Evolutionary conservation across 169 alveolate genomes (phyloP), one percentile per base, ranked within the genome.

Genomic region (Cryptosporidium meleagridis): DNA sequence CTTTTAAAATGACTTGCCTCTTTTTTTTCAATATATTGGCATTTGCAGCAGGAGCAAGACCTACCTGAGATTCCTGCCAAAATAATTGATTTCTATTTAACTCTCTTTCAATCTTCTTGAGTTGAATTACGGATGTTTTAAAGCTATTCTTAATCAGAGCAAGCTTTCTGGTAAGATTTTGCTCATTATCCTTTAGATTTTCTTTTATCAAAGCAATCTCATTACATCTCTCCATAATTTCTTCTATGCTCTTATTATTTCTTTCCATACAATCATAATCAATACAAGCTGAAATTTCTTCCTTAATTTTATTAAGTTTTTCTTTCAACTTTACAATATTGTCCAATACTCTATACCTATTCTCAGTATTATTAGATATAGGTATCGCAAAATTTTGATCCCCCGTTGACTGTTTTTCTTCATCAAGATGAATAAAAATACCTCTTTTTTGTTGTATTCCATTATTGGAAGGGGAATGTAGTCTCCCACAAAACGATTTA

Each of bases 21-120:
- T 65, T 59, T 29, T 80, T 80, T 44, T 29, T 80, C 18, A 41
- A 37, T 16, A 73, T 61, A 9, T 31, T 80, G 48, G 12, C 44
- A 65, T 80, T 80, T 65, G 39, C 44, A 39, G 69, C 89, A 12
- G 89, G 89, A n/a, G 89, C 89, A n/a, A 80, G 69, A 2, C 89
- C 89, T 26, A 80, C 51, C 23, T 80, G 89, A 18, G 59, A 39
- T 37, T 80, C 89, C 16, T 62, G 62, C 69, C 73, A 80, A 44
- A 62, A 80, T n/a, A 80, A 44, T n/a, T 58, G 89, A 18, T 65
- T 39, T 31, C 89, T 80, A 62, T 62, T 48, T 4, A 80, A 41
- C 29, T 80, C 89, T 62, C 89, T 80, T n/a, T 80, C 89, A 58
- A 80, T 37, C 62, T 45, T 80, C 29, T 80, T 80, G 33, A 31